Evolutionary conservation across 257 asterid species (phyloP).

Genomic region (Ballota nigra): DNA sequence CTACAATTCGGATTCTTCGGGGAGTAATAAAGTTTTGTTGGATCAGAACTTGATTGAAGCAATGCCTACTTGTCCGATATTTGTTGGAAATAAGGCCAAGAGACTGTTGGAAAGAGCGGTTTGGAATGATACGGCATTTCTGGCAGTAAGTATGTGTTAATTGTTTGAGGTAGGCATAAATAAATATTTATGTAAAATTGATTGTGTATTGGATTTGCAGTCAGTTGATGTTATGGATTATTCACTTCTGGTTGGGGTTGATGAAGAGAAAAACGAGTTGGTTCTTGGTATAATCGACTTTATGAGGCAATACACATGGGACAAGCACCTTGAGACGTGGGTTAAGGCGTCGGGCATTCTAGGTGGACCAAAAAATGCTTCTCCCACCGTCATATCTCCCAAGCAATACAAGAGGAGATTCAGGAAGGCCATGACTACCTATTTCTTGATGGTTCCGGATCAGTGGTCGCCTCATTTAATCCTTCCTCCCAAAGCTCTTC

Average conservation of each 20-base stretch:
- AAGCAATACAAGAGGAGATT: conserved; percentile 89
- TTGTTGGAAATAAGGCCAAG: conserved; percentile 87
- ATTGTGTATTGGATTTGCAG: conserved; percentile 36
- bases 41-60: conserved; percentile 95
- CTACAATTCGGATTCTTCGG: conserved; percentile 80
- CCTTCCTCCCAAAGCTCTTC: not conserved
- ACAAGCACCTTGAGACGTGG: conserved; percentile 94
- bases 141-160: conserved; percentile 86
- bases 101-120: conserved; percentile 82
- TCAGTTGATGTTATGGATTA: conserved; percentile 92
- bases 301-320: conserved; percentile 96
- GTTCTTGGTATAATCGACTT: conserved; percentile 93
- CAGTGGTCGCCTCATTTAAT: conserved; percentile 71
- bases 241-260: conserved; percentile 84
- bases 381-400: conserved; percentile 91
- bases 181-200: not conserved
- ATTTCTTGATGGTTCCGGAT: conserved; percentile 93
- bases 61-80: conserved; percentile 92
- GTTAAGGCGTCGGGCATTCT: conserved; percentile 91
- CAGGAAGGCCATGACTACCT: conserved; percentile 90
- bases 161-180: too few relatives aligned
- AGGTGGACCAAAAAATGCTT: conserved; percentile 75
- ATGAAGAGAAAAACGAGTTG: conserved; percentile 80
- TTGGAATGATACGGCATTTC: conserved; percentile 94
- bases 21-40: conserved; percentile 80